Conservation (phyloP, 1,284 basidiomycete species). For the Omphalotus olearius region DNA sequence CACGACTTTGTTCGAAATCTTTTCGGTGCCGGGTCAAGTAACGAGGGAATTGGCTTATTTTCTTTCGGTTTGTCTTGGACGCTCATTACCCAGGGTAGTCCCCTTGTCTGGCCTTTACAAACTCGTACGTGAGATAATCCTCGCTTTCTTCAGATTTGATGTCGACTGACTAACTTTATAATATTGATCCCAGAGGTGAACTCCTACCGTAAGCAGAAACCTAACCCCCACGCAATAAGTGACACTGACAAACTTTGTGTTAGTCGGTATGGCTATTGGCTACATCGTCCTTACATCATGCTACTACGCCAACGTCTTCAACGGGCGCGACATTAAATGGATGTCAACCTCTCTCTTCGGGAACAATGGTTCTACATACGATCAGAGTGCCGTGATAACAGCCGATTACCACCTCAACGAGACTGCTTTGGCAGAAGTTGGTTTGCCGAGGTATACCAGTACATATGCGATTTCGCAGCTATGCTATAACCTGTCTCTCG, state of each 20-base stretch:
- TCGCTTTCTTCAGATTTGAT: conserved; percentile 4
- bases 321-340: conserved; percentile 41
- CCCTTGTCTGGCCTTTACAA: conserved; percentile 49
- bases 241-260: background rate
- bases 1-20: conserved; percentile 42
- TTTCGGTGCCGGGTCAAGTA: conserved; percentile 48
- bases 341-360: conserved; percentile 48
- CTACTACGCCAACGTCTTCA: conserved; percentile 48
- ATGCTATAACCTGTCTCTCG: conserved; percentile 46
- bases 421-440: conserved; percentile 32
- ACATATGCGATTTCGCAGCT: conserved; percentile 48
- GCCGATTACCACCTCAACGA: conserved; percentile 37
- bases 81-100: conserved; percentile 48
- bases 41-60: conserved; percentile 47
- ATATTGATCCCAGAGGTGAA: conserved; percentile 29
- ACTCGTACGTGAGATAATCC: conserved; percentile 33
- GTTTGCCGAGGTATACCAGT: conserved; percentile 45
- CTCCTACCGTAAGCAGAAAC: conserved; percentile 30
- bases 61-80: conserved; percentile 50
- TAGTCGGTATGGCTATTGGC: conserved; percentile 44
- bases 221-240: background rate
- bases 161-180: conserved; percentile 4
- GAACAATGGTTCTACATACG: conserved; percentile 36
- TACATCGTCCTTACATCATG: conserved; percentile 41
- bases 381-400: conserved; percentile 42